Evolutionary conservation across 371 early-diverging fungal genomes (phyloP), one percentile per base, ranked within the genome.

Genomic region (Synchytrium microbalum): DNA sequence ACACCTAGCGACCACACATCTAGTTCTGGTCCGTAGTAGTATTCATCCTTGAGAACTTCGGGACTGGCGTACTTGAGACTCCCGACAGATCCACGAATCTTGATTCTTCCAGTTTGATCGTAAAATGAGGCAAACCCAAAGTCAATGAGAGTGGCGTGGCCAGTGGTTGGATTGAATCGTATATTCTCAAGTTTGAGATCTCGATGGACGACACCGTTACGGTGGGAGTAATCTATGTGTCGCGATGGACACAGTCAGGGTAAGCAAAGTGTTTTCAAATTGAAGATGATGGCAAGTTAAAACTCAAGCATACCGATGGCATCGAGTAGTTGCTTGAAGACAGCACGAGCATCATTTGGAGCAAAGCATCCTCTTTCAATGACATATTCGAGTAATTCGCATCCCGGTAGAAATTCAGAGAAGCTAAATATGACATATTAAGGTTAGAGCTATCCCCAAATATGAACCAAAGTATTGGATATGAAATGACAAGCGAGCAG

Each of bases 111-210:
- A 23, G 79, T 76, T 2, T 80, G 83, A 26, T 86, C 86, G 66
- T 85, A 89, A 52, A 92, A 86, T 54, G 90, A 91, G n/a, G 90
- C 86, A 56, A 94, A 74, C 0, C 96, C 96, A 76, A 94, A 94
- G 67, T 94, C 96, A 23, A 89, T 82, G 25, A 91, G 75, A 61
- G 83, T 85, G 56, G 86, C 79, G 46, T 76, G 65, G 25, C 33
- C 52, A 16, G 68, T 65, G 32, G 70, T 60, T 28, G 77, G 67
- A 71, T 85, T 80, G 53, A 92, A 76, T 31, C 93, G 72, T 38
- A 96, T 87, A 71, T 96, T 96, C 73, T 96, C 96, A 61, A 94
- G 87, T 79, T 96, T 94, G 61, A 96, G 72, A 73, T 95, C 94
- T 67, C 89, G 67, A 67, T 23, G 5, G 56, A 10, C 23, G 56